phyloP scores from a whole-genome alignment of 768 basidiomycete genomes.

The Melanogaster broomeanus region DNA sequence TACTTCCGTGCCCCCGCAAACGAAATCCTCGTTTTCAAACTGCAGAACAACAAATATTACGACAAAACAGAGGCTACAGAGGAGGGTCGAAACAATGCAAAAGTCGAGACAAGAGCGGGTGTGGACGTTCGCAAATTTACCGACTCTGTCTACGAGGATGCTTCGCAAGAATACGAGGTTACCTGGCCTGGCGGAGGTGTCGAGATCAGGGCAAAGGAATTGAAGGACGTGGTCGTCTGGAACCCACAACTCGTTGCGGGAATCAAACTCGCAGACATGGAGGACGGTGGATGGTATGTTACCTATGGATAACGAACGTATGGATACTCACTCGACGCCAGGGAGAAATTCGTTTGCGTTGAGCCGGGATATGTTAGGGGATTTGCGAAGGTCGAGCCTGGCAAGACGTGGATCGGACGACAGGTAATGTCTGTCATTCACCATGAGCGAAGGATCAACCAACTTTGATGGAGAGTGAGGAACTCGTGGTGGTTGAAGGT shows the following conservation, averaged over 20 bases:
- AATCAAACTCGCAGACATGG: slow-evolving; percentile 84
- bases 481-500: slow-evolving; percentile 45
- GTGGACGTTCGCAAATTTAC: slow-evolving; percentile 72
- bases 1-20: slow-evolving; percentile 74
- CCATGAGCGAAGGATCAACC: slow-evolving; percentile 28
- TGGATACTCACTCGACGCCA: slow-evolving; percentile 25
- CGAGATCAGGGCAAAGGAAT: slow-evolving; percentile 49
- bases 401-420: slow-evolving; percentile 74
- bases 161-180: slow-evolving; percentile 54
- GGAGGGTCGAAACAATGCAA: slow-evolving; percentile 47
- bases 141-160: slow-evolving; percentile 78
- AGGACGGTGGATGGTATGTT: slow-evolving; percentile 79
- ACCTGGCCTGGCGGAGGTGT: slow-evolving; percentile 61
- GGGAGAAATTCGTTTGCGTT: slow-evolving; percentile 87
- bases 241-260: slow-evolving; percentile 80
- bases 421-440: slow-evolving; percentile 61
- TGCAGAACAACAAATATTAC: slow-evolving; percentile 65
- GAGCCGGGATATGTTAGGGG: slow-evolving; percentile 87
- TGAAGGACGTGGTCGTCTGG: slow-evolving; percentile 91
- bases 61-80: slow-evolving; percentile 78
- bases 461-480: slow-evolving; percentile 38
- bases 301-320: background rate
- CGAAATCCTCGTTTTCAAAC: slow-evolving; percentile 59
- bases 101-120: slow-evolving; percentile 56
- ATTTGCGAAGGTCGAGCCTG: slow-evolving; percentile 61